Conservation (phyloP, 257 asterid genomes). For the Datura wrightii region DNA sequence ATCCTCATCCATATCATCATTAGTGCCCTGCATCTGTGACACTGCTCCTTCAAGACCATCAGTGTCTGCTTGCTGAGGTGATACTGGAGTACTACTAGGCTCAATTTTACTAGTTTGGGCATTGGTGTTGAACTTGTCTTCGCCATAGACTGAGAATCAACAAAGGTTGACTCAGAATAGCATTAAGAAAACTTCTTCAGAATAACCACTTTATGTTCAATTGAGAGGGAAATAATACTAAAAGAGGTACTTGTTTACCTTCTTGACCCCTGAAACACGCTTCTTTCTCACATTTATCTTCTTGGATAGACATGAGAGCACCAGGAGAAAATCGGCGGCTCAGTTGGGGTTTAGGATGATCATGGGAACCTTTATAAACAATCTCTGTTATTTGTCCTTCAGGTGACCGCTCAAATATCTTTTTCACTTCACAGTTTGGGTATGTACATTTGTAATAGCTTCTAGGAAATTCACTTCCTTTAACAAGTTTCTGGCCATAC, state of each 20-base stretch:
- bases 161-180: slow-evolving; percentile 1
- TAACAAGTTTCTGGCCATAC: slow-evolving; percentile 43
- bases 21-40: slow-evolving; percentile 58
- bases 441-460: slow-evolving; percentile 41
- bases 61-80: slow-evolving; percentile 74
- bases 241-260: slow-evolving; percentile 50
- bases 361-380: slow-evolving; percentile 58
- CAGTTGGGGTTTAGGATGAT: slow-evolving; percentile 43
- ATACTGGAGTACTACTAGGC: slow-evolving; percentile 65
- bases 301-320: slow-evolving; percentile 71
- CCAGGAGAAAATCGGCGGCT: slow-evolving; percentile 82
- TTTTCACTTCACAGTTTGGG: slow-evolving; percentile 33
- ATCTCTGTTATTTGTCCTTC: slow-evolving; percentile 36
- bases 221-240: neutral
- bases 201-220: neutral
- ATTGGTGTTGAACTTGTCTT: slow-evolving; percentile 63
- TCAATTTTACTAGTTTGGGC: slow-evolving; percentile 45
- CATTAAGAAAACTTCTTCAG: neutral
- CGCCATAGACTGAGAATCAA: slow-evolving; percentile 35
- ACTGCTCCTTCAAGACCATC: slow-evolving; percentile 63
- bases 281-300: slow-evolving; percentile 69
- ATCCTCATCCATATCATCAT: slow-evolving; percentile 76
- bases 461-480: slow-evolving; percentile 39
- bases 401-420: slow-evolving; percentile 42
- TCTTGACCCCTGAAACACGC: slow-evolving; percentile 58